Evolutionary conservation across 108 stramenopile genomes (phyloP).

Genomic region (Thalassiosira profunda): DNA sequence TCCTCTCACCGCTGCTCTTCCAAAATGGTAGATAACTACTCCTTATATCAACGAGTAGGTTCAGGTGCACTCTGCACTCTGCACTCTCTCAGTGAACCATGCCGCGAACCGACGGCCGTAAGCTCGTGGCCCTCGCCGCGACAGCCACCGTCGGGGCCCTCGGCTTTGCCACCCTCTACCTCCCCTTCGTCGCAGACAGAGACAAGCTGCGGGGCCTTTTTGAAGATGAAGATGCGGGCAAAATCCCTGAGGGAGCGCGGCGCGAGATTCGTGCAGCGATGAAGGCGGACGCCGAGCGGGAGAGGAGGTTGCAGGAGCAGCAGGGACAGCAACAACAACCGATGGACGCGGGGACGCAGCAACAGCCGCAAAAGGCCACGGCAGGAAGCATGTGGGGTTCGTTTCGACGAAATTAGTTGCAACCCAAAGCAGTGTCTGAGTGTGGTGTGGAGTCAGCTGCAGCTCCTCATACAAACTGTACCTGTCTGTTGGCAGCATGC

Average conservation of each 20-base stretch:
- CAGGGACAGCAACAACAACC: not conserved
- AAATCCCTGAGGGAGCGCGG: slow-evolving; percentile 46
- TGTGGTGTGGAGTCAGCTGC: too few species aligned
- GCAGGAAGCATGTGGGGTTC: slow-evolving; percentile 53
- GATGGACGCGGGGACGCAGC: slow-evolving; percentile 3
- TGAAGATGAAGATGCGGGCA: slow-evolving; percentile 47
- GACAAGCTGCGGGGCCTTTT: slow-evolving; percentile 54
- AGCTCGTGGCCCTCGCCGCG: slow-evolving; percentile 43
- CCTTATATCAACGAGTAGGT: too few species aligned
- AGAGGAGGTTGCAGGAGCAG: slow-evolving; percentile 11
- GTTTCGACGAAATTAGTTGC: slow-evolving; percentile 44
- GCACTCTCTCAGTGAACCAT: too few species aligned
- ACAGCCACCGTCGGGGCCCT: slow-evolving; percentile 38
- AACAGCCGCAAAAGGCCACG: slow-evolving; percentile 20
- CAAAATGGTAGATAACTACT: too few species aligned
- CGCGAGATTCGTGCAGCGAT: slow-evolving; percentile 40
- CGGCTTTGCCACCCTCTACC: slow-evolving; percentile 46
- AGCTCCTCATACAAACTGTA: too few species aligned
- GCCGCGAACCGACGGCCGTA: slow-evolving; percentile 53
- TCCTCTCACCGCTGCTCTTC: too few species aligned
- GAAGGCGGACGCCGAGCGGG: slow-evolving; percentile 32
- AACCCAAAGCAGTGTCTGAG: too few species aligned
- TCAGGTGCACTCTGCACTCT: too few species aligned
- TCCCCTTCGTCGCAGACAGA: slow-evolving; percentile 50
- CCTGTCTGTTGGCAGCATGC: too few species aligned